A percentile compares a stretch with the other conserved stretches of the same genome.
phyloP scores from a whole-genome alignment of 2,329 filamentous ascomycete species.

The Xylaria multiplex region DNA sequence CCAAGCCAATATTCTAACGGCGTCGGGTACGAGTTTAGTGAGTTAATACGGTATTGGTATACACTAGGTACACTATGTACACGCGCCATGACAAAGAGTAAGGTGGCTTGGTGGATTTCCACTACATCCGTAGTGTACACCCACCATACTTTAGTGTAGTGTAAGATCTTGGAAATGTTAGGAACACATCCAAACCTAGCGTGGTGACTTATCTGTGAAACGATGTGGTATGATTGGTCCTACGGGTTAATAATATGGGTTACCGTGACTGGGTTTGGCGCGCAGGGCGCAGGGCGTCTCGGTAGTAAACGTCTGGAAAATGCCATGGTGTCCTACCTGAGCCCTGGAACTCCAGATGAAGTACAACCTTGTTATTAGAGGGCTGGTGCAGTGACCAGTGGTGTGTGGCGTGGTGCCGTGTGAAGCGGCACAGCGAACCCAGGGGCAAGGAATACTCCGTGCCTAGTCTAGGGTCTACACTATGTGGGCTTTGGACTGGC shows the following conservation, averaged over 20 bases:
- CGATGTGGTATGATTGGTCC: constrained; percentile 13
- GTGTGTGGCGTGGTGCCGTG: no score
- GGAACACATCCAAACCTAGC: not conserved
- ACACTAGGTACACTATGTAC: no score
- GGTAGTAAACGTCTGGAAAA: not conserved
- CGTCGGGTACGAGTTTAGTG: no score
- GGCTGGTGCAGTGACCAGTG: constrained; percentile 7
- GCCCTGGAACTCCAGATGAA: constrained; percentile 17
- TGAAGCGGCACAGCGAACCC: not conserved
- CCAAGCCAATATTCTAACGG: no score
- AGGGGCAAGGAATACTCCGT: constrained; percentile 14
- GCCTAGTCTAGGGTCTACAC: constrained; percentile 28
- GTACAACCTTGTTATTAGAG: not conserved
- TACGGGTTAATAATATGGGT: not conserved
- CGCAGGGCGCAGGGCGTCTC: constrained; percentile 2
- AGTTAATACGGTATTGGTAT: no score
- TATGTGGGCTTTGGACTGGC: constrained; percentile 15
- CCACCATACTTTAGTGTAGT: not conserved
- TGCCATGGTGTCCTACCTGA: constrained; percentile 15
- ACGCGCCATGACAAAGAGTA: no score
- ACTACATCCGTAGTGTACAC: not conserved
- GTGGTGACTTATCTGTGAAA: not conserved
- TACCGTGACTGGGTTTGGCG: not conserved
- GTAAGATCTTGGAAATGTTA: not conserved
- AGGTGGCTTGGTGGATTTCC: no score